Evolutionary conservation across 495 filamentous ascomycete species (phyloP).

Genomic region (Aspergillus conjunctus): DNA sequence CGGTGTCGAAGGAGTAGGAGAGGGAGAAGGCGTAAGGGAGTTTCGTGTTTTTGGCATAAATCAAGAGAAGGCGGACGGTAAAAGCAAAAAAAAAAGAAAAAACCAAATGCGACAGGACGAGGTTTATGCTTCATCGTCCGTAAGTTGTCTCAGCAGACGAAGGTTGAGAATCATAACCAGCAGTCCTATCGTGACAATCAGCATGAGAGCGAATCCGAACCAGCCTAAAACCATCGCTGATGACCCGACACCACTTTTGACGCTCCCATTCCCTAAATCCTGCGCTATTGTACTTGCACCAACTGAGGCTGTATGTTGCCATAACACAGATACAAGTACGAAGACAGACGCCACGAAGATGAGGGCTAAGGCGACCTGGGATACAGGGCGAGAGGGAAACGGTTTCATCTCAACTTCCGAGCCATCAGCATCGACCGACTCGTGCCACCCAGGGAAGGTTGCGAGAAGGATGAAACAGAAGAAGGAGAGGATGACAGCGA

Average conservation of each 20-base stretch:
- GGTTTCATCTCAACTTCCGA: conserved; percentile 64
- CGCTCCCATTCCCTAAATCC: conserved; percentile 92
- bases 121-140: conserved; percentile 42
- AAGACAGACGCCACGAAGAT: conserved; percentile 70
- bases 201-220: conserved; percentile 91
- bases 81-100: conserved; percentile 23
- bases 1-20: conserved; percentile 6
- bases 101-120: conserved; percentile 22
- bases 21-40: not conserved
- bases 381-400: conserved; percentile 69
- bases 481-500: conserved; percentile 70
- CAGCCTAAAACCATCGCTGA: conserved; percentile 95
- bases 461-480: conserved; percentile 69
- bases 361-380: conserved; percentile 64
- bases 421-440: conserved; percentile 58
- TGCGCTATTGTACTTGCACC: conserved; percentile 91
- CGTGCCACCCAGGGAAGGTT: conserved; percentile 74
- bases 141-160: conserved; percentile 61
- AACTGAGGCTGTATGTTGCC: conserved; percentile 90
- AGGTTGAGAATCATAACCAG: conserved; percentile 96
- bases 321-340: conserved; percentile 69
- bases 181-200: conserved; percentile 91
- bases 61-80: not conserved
- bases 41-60: conserved; percentile 1
- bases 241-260: conserved; percentile 83